phyloP scores from a whole-genome alignment of 108 stramenopile species.

The Hondaea fermentalgiana region DNA sequence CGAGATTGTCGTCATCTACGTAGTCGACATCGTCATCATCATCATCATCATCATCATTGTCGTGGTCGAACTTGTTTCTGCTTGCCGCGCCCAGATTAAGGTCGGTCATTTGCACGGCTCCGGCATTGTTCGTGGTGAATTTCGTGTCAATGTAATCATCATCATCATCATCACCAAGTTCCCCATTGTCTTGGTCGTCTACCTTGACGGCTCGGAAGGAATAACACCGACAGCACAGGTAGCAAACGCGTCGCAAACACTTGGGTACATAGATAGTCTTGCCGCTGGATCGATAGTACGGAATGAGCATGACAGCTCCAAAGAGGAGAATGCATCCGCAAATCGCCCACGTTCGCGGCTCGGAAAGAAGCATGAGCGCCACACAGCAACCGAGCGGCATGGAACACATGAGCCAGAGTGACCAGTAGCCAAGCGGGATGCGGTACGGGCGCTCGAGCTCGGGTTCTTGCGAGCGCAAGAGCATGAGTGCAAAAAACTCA shows the following conservation, averaged over 20 bases:
- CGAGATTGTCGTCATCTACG: too few species aligned
- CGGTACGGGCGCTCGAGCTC: background rate
- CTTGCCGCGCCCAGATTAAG: background rate
- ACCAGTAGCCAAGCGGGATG: background rate
- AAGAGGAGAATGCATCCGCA: background rate
- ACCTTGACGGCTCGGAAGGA: background rate
- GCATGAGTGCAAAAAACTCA: slow-evolving; percentile 9
- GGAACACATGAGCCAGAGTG: background rate
- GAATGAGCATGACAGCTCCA: background rate
- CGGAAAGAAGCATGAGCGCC: background rate
- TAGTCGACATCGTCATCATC: background rate
- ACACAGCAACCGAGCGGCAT: background rate
- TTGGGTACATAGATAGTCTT: background rate
- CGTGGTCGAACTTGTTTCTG: background rate
- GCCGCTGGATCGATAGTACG: background rate
- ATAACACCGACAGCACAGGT: background rate
- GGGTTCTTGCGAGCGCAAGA: background rate
- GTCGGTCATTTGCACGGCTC: background rate
- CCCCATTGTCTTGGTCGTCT: background rate
- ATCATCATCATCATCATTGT: background rate
- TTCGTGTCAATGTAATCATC: background rate
- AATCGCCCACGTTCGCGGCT: background rate
- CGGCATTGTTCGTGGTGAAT: background rate
- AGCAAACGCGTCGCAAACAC: background rate
- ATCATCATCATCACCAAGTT: background rate